Evolutionary conservation across 2,329 filamentous ascomycete genomes (phyloP), one percentile per base, ranked within the genome.

Genomic region (Colletotrichum tropicale): DNA sequence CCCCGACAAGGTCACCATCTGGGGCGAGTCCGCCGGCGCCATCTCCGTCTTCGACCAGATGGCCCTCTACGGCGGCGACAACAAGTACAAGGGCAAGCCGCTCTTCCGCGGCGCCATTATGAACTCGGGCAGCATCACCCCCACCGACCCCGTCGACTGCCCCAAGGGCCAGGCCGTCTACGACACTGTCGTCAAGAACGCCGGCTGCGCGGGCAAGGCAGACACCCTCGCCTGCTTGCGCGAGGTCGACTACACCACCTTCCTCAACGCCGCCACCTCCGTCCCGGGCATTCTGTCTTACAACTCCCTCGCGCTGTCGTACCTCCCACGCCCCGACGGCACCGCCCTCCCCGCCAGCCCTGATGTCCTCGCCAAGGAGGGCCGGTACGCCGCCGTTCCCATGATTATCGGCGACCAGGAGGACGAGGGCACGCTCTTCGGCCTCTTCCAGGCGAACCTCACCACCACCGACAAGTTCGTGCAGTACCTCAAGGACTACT

Each of bases 61-160:
- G 86, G 81, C 88, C 4, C 81, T 93, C 58, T 92, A 93, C 77
- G 87, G 89, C 64, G 93, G 93, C 1, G 85, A 94, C 80, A 87
- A 89, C 79, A 90, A 85, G 2, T 93, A 94, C 83, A 93, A 93
- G 3, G 91, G 90, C 26, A 89, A 91, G 77, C 86, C 90, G 3
- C 85, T 94, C 0, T 94, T 94, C 86, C 88, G 91, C 16, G 92
- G 85, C 3, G 92, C 85, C 8, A 94, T 94, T 78, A 93, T 94
- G 92, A 88, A 90, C 82, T 91, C 88, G 2, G 91, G 91, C 1
- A 87, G 85, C 55, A 81, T 89, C 8, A 80, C 88, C 3, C 89
- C 90, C 1, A 84, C 88, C 0, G 87, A 89, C 36, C 85, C 88
- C 0, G 87, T 93, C 0, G 90, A 92, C 76, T 87, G 87, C 8